Conservation (phyloP, 83 land plant species). For the Larix sibirica region DNA sequence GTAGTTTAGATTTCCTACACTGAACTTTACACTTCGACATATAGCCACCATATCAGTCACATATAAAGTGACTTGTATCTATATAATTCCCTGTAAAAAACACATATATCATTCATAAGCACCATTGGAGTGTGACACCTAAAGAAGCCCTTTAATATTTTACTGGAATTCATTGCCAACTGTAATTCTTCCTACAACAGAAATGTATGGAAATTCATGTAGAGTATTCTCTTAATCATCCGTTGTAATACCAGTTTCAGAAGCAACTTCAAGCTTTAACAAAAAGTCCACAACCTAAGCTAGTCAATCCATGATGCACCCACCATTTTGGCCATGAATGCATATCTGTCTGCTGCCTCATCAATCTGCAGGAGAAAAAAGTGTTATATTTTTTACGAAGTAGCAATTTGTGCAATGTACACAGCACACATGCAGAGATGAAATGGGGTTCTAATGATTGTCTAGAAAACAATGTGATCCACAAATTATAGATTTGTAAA, state of each 20-base stretch:
- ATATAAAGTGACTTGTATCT: no score
- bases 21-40: no score
- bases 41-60: no score
- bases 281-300: constrained; percentile 1
- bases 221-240: no score
- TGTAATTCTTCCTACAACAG: no score
- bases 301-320: constrained; percentile 60
- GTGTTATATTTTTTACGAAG: not conserved
- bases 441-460: not conserved
- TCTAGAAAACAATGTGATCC: not conserved
- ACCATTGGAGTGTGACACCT: no score
- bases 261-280: not conserved
- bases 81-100: no score
- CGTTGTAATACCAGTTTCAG: not conserved
- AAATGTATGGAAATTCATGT: no score
- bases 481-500: not conserved
- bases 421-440: not conserved
- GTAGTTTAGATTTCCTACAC: no score
- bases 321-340: constrained; percentile 77
- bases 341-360: constrained; percentile 71
- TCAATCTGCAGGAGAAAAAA: constrained; percentile 56
- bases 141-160: no score
- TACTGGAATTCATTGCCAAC: no score
- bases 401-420: not conserved
- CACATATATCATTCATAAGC: no score